Percentiles rank a stretch among this genome's conserved stretches.
These are phyloP conservation scores for Emergomyces africanus DNA, from an alignment of 2,329 filamentous ascomycete species.

Conservation along the genomic window DNA sequence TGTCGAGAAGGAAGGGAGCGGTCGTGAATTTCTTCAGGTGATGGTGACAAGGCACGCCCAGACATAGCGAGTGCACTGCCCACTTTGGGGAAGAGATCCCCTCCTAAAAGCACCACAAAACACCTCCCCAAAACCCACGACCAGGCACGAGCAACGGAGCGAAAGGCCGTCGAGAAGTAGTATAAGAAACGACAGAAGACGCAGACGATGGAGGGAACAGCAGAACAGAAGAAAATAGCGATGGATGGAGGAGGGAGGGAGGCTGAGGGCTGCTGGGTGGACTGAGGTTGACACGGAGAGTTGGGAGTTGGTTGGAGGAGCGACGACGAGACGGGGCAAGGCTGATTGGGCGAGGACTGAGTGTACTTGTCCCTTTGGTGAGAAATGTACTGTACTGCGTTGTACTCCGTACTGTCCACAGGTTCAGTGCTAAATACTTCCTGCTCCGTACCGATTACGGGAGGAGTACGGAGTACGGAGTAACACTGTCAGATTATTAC, in stretches of 20 bases:
- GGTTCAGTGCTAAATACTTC: too few relatives aligned
- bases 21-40: constrained; percentile 6
- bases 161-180: neutral
- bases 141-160: neutral
- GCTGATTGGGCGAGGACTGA: neutral
- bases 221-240: constrained; percentile 11
- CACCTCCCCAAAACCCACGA: neutral
- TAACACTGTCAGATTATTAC: too few relatives aligned
- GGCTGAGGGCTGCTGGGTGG: constrained; percentile 8
- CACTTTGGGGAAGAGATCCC: constrained; percentile 8
- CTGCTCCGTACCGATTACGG: too few relatives aligned
- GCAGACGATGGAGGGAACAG: neutral
- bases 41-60: constrained; percentile 24
- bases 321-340: neutral
- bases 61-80: constrained; percentile 23
- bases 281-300: neutral
- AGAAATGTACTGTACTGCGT: neutral
- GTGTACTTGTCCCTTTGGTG: neutral
- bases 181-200: neutral
- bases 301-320: neutral
- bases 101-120: constrained; percentile 2
- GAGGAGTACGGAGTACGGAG: too few relatives aligned
- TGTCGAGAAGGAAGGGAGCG: neutral
- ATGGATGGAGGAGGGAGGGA: constrained; percentile 6
- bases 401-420: too few relatives aligned